Conservation (phyloP, 148 eudicot genomes). For the Amaranthus palmeri region DNA sequence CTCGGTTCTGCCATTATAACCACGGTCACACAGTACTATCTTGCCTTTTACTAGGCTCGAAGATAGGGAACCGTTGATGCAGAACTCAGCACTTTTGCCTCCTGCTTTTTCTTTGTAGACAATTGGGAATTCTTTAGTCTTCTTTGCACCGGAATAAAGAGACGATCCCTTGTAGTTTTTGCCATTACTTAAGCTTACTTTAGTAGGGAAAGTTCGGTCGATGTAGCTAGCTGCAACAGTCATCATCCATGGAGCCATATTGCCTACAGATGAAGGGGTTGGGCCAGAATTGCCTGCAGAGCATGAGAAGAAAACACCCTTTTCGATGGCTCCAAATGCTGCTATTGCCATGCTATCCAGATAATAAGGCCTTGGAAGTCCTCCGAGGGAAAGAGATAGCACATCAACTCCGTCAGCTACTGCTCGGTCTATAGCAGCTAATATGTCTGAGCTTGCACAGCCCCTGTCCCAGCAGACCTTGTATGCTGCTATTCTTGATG, state of each 20-base stretch:
- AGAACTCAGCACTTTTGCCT: slow-evolving; percentile 38
- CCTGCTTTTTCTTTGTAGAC: slow-evolving; percentile 51
- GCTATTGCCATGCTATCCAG: slow-evolving; percentile 58
- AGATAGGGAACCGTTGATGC: slow-evolving; percentile 39
- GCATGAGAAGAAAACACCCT: slow-evolving; percentile 57
- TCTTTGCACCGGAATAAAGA: slow-evolving; percentile 37
- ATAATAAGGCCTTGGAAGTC: slow-evolving; percentile 52
- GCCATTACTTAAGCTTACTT: slow-evolving; percentile 50
- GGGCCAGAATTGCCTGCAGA: slow-evolving; percentile 87
- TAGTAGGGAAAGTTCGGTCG: slow-evolving; percentile 51
- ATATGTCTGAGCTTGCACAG: slow-evolving; percentile 59
- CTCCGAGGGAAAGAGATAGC: slow-evolving; percentile 66
- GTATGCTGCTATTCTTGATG: slow-evolving; percentile 68
- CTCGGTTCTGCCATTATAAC: slow-evolving; percentile 40
- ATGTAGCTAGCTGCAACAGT: slow-evolving; percentile 67
- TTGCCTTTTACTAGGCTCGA: slow-evolving; percentile 43
- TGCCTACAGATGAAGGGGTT: slow-evolving; percentile 46
- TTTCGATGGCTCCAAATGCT: slow-evolving; percentile 49
- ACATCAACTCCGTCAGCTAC: slow-evolving; percentile 61
- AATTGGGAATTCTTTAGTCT: slow-evolving; percentile 34
- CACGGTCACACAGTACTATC: slow-evolving; percentile 59
- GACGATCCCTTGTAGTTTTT: slow-evolving; percentile 46
- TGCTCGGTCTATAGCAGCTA: slow-evolving; percentile 70
- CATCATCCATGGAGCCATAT: slow-evolving; percentile 71
- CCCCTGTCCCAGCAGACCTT: slow-evolving; percentile 60